Evolutionary conservation across 2,329 filamentous ascomycete genomes (phyloP).

Genomic region (Aureobasidium sp.): DNA sequence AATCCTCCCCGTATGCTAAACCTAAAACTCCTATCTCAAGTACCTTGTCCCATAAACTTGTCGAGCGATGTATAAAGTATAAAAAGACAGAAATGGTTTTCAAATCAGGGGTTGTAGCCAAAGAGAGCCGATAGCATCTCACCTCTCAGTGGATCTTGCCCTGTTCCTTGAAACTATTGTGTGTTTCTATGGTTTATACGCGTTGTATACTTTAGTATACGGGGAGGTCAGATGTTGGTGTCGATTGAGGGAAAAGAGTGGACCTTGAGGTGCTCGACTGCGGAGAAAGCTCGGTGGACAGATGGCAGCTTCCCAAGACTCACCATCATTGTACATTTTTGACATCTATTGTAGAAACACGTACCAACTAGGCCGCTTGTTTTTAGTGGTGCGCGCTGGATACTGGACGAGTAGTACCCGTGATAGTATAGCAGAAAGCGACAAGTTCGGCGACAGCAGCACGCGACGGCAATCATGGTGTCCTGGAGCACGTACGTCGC

Average conservation of each 20-base stretch:
- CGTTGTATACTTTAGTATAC: no score
- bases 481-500: constrained; percentile 12
- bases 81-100: no score
- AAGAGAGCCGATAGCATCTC: no score
- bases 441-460: background rate
- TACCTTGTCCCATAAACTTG: no score
- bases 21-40: no score
- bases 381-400: background rate
- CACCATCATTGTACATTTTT: constrained; percentile 7
- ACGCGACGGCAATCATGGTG: constrained; percentile 3
- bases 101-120: no score
- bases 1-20: no score
- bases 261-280: background rate
- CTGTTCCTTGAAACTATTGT: no score
- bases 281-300: background rate
- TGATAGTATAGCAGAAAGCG: no score
- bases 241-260: background rate
- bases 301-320: background rate
- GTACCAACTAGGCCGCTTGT: background rate
- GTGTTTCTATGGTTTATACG: no score
- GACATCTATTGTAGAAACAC: background rate
- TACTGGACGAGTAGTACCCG: background rate
- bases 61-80: no score
- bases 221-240: background rate
- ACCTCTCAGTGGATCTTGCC: no score